Evolutionary conservation across 2,329 filamentous ascomycete species (phyloP), one percentile per base, ranked within the genome.

Genomic region (Endoconidiophora polonica): DNA sequence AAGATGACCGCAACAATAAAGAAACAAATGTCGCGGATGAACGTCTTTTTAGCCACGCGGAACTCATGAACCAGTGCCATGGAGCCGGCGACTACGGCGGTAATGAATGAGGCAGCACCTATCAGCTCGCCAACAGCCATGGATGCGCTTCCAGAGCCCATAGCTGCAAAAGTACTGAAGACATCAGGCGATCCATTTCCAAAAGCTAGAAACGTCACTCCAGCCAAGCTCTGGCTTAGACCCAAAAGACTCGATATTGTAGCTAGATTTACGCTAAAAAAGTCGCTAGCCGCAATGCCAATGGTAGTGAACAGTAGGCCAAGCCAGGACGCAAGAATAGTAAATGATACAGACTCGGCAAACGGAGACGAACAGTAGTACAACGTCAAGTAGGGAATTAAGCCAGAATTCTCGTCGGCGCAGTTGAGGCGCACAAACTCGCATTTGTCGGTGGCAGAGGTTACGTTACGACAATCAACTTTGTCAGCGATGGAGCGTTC

Each of bases 31-130:
- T 98, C 91, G 56, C 91, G 76, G 20, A 95, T 75, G 61, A 96
- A 98, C 36, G 86, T 91, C 63, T 83, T 85, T 58, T 80, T 81
- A 48, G 86, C 84, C 48, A 98, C 91, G 56, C 81, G 83, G 64
- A 98, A 98, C 49, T 94, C 91, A 55, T 86, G 76, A n/a, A 95
- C 88, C 50, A 98, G 66, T 12, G 90, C 91, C 91, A 98, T 98
- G 50, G 87, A 94, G 14, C 91, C 91, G 4, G 90, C 87, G 33
- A 98, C 91, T 16, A 98, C 90, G 1, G 88, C 84, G 1, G 88
- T 93, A 63, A 98, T 98, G 66, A 98, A 98, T 55, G 86, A 80
- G 33, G 91, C 91, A 9, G 91, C 91, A 33, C 91, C 91, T 48
- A 98, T 86, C 46, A 98, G 72, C 67, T 98, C 91, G 43, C 91